Evolutionary conservation across 2,329 filamentous ascomycete genomes (phyloP).

Genomic region (Xylaria sp.): DNA sequence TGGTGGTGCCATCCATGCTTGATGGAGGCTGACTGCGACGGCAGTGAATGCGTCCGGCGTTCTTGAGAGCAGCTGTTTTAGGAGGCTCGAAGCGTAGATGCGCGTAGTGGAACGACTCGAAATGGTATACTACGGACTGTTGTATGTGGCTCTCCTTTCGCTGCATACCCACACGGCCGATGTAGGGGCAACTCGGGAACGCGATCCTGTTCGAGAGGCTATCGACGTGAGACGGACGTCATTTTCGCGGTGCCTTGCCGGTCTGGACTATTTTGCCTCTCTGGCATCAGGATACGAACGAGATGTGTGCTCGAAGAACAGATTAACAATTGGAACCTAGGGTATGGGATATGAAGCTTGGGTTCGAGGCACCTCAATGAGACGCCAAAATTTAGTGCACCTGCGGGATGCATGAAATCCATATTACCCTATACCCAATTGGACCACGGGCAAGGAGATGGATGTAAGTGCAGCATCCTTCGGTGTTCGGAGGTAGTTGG

Average conservation of each 20-base stretch:
- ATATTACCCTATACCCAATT: conserved; percentile 26
- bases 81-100: conserved; percentile 2
- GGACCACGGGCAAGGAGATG: conserved; percentile 11
- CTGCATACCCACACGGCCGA: conserved; percentile 12
- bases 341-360: neutral
- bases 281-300: neutral
- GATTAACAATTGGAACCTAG: conserved; percentile 1
- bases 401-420: conserved; percentile 20
- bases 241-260: conserved; percentile 5
- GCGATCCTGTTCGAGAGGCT: neutral
- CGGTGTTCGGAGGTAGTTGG: conserved; percentile 1
- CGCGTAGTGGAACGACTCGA: neutral
- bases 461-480: conserved; percentile 1
- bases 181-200: neutral
- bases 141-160: conserved; percentile 3
- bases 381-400: conserved; percentile 24
- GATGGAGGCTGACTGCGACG: conserved; percentile 2
- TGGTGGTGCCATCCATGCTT: conserved; percentile 6
- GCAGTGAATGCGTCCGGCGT: neutral
- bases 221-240: conserved; percentile 6
- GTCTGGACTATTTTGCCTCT: neutral
- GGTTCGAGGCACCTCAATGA: conserved; percentile 4
- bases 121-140: neutral
- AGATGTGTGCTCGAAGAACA: conserved; percentile 18
- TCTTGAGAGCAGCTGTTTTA: neutral